phyloP scores from a whole-genome alignment of 108 stramenopile species.

The Cyclotella cryptica region DNA sequence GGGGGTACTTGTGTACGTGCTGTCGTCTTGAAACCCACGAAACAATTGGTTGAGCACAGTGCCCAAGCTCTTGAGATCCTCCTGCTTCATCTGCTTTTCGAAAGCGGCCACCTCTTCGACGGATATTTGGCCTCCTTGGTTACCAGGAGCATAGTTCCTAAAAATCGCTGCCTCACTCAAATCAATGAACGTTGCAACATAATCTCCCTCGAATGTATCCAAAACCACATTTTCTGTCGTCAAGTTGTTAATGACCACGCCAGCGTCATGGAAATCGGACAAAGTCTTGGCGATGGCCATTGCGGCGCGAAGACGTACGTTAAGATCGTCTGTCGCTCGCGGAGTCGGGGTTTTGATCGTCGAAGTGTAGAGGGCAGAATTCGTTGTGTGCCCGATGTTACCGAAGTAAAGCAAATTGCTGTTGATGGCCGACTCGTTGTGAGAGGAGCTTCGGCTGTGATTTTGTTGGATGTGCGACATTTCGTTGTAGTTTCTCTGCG shows the following conservation, averaged over 20 bases:
- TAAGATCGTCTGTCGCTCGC: not conserved
- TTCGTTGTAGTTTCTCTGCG: not conserved
- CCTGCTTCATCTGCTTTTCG: conserved; percentile 21
- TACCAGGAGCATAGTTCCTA: too few relatives aligned
- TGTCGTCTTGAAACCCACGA: not conserved
- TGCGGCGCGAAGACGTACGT: conserved; percentile 20
- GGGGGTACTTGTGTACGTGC: not conserved
- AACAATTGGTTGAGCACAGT: conserved; percentile 28
- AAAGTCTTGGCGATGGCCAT: conserved; percentile 26
- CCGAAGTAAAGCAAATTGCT: not conserved
- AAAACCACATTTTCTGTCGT: too few relatives aligned
- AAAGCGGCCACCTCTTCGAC: not conserved
- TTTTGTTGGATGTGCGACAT: not conserved
- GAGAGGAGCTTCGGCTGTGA: not conserved
- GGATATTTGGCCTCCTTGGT: too few relatives aligned
- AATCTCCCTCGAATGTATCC: conserved; percentile 32
- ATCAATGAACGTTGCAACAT: too few relatives aligned
- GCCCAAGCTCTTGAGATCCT: conserved; percentile 27
- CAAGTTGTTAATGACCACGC: conserved; percentile 24
- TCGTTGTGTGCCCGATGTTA: not conserved
- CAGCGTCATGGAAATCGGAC: conserved; percentile 19
- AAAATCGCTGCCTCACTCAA: too few relatives aligned
- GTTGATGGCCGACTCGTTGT: not conserved
- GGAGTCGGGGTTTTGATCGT: not conserved
- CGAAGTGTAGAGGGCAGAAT: not conserved